phyloP scores from a whole-genome alignment of 441 rosid genomes.

The Hypseocharis bilobata region DNA sequence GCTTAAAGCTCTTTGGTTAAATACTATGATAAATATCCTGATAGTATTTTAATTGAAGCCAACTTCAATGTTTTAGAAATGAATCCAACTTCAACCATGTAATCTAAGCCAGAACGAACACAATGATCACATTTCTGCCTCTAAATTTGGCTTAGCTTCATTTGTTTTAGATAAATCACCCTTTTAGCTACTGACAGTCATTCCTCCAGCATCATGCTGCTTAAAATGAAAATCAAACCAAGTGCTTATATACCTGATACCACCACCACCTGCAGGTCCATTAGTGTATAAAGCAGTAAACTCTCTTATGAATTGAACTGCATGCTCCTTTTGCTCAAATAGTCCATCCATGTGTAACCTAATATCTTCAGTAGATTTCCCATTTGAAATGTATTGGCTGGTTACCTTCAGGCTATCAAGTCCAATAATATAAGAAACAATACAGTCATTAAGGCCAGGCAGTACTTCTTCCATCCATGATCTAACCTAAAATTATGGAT shows the following conservation, averaged over 20 bases:
- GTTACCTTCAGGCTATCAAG: slow-evolving; percentile 70
- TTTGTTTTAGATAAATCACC: no score
- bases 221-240: neutral
- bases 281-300: slow-evolving; percentile 76
- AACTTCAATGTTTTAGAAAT: no score
- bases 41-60: no score
- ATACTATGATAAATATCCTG: no score
- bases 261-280: slow-evolving; percentile 97
- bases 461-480: slow-evolving; percentile 76
- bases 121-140: no score
- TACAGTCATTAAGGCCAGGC: slow-evolving; percentile 39
- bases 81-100: no score
- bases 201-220: neutral
- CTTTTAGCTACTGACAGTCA: no score
- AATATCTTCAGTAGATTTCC: slow-evolving; percentile 37
- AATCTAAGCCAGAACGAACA: no score
- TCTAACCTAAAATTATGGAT: slow-evolving; percentile 46
- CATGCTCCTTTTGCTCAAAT: slow-evolving; percentile 59
- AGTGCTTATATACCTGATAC: slow-evolving; percentile 48
- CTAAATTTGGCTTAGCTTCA: no score
- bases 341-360: slow-evolving; percentile 82
- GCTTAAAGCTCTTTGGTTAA: no score
- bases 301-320: slow-evolving; percentile 51
- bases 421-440: slow-evolving; percentile 67
- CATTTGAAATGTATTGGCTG: slow-evolving; percentile 20